A percentile compares a stretch with the other conserved stretches of the same genome.
phyloP scores from a whole-genome alignment of 2,329 filamentous ascomycete species.

The Graphilbum ipis-grandicollis region DNA sequence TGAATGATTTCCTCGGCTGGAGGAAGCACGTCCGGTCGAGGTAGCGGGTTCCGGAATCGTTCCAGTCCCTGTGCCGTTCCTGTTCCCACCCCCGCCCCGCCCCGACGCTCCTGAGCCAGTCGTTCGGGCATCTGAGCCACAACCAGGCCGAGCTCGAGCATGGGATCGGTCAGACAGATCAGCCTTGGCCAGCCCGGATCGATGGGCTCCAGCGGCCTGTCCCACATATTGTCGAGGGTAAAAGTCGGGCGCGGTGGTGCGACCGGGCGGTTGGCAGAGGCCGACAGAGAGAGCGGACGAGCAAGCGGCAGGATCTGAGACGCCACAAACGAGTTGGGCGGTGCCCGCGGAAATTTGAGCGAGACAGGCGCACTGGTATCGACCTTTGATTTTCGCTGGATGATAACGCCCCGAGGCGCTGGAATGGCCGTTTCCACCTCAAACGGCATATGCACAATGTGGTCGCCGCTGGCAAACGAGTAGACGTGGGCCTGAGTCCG shows the following conservation, averaged over 20 bases:
- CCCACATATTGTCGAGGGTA: slow-evolving; percentile 41
- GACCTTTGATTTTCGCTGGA: slow-evolving; percentile 58
- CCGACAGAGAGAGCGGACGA: background rate
- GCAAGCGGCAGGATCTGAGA: slow-evolving; percentile 37
- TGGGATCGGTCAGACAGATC: slow-evolving; percentile 70
- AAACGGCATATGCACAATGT: slow-evolving; percentile 86
- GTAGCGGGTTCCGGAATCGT: background rate
- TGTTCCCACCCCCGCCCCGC: too few relatives aligned
- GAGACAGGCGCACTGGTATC: slow-evolving; percentile 32
- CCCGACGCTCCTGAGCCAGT: too few relatives aligned
- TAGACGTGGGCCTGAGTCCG: slow-evolving; percentile 88
- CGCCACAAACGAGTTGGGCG: slow-evolving; percentile 70
- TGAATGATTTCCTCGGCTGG: slow-evolving; percentile 71
- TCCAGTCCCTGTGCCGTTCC: too few relatives aligned
- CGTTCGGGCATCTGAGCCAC: slow-evolving; percentile 36
- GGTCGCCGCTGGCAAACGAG: slow-evolving; percentile 72
- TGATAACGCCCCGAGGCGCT: slow-evolving; percentile 64
- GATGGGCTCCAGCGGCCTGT: slow-evolving; percentile 30
- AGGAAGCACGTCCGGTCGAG: background rate
- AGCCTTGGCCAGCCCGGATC: slow-evolving; percentile 54
- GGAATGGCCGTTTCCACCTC: slow-evolving; percentile 80
- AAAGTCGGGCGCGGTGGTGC: slow-evolving; percentile 27
- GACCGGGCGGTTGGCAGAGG: background rate
- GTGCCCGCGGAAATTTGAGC: slow-evolving; percentile 42
- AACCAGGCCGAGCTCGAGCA: slow-evolving; percentile 72